Evolutionary conservation across 1,139 yeast genomes (phyloP).

Genomic region (Taphrina flavorubra): DNA sequence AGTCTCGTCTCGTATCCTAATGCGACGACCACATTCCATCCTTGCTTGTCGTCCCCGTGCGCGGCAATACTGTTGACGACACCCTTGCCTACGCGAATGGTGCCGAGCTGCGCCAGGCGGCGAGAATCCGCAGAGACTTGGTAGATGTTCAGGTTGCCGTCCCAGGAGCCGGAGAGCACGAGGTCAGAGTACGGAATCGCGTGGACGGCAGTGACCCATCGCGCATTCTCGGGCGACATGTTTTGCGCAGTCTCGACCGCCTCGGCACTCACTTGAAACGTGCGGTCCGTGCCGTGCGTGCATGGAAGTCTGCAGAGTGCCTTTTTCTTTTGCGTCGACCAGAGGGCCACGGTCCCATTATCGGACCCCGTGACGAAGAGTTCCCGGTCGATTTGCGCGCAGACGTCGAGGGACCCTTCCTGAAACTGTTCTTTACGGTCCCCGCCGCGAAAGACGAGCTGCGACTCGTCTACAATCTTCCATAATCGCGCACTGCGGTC

Average conservation of each 20-base stretch:
- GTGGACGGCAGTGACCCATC: constrained; percentile 80
- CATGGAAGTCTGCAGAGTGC: constrained; percentile 71
- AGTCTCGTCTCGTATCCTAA: constrained; percentile 45
- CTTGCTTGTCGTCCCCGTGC: constrained; percentile 43
- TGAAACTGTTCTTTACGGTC: constrained; percentile 50
- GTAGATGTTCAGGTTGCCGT: constrained; percentile 80
- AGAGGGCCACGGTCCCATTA: constrained; percentile 82
- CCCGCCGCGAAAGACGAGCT: constrained; percentile 84
- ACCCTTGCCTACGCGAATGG: constrained; percentile 43
- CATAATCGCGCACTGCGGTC: constrained; percentile 95
- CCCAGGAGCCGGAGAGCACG: constrained; percentile 86
- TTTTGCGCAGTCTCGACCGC: constrained; percentile 51
- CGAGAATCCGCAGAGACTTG: constrained; percentile 64
- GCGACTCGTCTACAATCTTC: constrained; percentile 94
- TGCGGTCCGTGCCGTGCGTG: constrained; percentile 79
- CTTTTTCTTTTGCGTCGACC: constrained; percentile 91
- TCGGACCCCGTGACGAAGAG: constrained; percentile 94
- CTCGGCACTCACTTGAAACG: constrained; percentile 66
- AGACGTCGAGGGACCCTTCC: constrained; percentile 92
- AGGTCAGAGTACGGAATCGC: constrained; percentile 90
- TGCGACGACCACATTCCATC: constrained; percentile 43
- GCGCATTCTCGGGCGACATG: constrained; percentile 71
- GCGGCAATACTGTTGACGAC: constrained; percentile 45
- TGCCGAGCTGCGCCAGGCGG: constrained; percentile 43
- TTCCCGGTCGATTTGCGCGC: constrained; percentile 87